A percentile compares a stretch with the other conserved stretches of the same genome.
Evolutionary conservation across 1,284 basidiomycete genomes (phyloP).

Genomic region (Fistulinella staudtii): DNA sequence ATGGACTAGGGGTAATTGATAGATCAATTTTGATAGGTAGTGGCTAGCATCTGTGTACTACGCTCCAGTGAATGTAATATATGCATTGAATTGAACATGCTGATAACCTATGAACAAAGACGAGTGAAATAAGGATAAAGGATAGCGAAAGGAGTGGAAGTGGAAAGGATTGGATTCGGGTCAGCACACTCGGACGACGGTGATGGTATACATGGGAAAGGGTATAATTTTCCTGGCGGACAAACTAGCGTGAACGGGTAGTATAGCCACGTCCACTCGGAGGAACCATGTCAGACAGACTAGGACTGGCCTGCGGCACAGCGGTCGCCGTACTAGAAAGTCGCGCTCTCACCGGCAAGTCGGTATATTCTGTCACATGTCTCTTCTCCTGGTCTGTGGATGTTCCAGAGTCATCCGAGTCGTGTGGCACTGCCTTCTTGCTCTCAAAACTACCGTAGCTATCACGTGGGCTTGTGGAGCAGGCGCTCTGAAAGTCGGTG

Average conservation of each 20-base stretch:
- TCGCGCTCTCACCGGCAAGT: constrained; percentile 37
- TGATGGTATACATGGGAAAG: constrained; percentile 18
- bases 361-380: constrained; percentile 32
- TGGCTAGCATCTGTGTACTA: constrained; percentile 21
- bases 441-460: constrained; percentile 48
- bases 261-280: constrained; percentile 26
- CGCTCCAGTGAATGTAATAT: constrained; percentile 22
- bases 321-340: constrained; percentile 46
- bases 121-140: constrained; percentile 22
- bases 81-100: constrained; percentile 25
- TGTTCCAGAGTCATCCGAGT: constrained; percentile 34
- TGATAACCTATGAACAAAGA: constrained; percentile 20
- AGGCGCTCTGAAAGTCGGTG: constrained; percentile 81
- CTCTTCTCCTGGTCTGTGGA: constrained; percentile 32
- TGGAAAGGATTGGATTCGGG: constrained; percentile 14
- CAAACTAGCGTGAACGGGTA: constrained; percentile 18
- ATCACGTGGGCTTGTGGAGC: constrained; percentile 65
- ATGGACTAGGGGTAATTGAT: constrained; percentile 49
- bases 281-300: constrained; percentile 37
- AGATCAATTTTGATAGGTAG: constrained; percentile 14
- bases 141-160: constrained; percentile 21
- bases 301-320: constrained; percentile 34
- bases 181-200: constrained; percentile 16
- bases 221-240: constrained; percentile 28
- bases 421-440: constrained; percentile 24